A percentile compares a stretch with the other conserved stretches of the same genome.
phyloP scores from a whole-genome alignment of 2,329 filamentous ascomycete species.

The Cordyceps tenuipes region DNA sequence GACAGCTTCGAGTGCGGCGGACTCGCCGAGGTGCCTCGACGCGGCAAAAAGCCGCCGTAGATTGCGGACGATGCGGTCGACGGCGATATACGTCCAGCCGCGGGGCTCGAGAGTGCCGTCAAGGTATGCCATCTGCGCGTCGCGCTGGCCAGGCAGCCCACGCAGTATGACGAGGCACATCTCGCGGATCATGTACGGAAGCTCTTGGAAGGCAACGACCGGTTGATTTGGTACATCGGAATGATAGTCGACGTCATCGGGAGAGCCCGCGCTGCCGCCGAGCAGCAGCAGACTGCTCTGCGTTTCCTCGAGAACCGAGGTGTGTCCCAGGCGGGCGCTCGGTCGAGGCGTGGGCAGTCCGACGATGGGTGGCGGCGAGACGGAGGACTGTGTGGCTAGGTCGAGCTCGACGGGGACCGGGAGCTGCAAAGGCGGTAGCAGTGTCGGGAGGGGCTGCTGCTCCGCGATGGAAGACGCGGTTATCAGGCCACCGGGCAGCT shows the following conservation, averaged over 20 bases:
- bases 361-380: not conserved
- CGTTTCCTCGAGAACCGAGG: conserved; percentile 7
- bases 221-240: not conserved
- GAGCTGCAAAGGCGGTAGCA: not conserved
- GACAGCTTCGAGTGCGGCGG: conserved; percentile 25
- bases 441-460: not conserved
- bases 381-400: not conserved
- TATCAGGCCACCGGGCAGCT: not conserved
- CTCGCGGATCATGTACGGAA: conserved; percentile 24
- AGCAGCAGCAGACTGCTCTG: not conserved
- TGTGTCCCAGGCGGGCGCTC: not conserved
- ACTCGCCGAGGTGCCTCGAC: not conserved
- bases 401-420: not conserved
- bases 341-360: not conserved
- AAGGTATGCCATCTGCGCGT: conserved; percentile 18
- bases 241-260: not conserved
- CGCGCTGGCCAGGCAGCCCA: conserved; percentile 23
- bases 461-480: not conserved
- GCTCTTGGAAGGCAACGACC: conserved; percentile 3
- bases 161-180: conserved; percentile 30
- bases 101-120: conserved; percentile 18
- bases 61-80: conserved; percentile 22
- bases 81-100: conserved; percentile 25
- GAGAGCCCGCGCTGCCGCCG: not conserved
- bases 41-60: conserved; percentile 24